phyloP scores from a whole-genome alignment of 2,329 filamentous ascomycete species.

The Lasiodiplodia sp. region DNA sequence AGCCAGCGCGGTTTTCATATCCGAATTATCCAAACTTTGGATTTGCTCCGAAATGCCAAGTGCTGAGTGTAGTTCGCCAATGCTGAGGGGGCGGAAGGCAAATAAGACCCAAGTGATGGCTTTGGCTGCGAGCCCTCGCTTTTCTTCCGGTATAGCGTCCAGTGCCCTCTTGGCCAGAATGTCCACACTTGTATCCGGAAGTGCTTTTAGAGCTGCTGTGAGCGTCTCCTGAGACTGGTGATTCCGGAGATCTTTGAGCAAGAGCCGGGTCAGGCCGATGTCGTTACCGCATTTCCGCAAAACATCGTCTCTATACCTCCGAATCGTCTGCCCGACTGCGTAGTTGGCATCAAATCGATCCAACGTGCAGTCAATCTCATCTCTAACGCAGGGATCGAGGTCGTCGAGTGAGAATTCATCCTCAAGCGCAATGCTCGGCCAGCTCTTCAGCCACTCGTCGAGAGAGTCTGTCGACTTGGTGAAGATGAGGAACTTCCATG shows the following conservation, averaged over 20 bases:
- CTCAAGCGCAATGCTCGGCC: not conserved
- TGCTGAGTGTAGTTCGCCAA: not conserved
- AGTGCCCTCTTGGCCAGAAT: not conserved
- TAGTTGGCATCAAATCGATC: not conserved
- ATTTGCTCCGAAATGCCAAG: not conserved
- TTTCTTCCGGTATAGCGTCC: not conserved
- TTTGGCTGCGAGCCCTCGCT: not conserved
- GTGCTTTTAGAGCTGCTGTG: not conserved
- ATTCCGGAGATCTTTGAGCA: not conserved
- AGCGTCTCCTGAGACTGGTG: not conserved
- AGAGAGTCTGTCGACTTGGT: conserved; percentile 1
- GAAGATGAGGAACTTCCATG: conserved; percentile 4
- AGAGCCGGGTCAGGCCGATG: not conserved
- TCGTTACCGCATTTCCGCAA: not conserved
- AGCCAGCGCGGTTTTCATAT: not conserved
- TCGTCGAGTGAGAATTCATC: not conserved
- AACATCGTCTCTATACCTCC: not conserved
- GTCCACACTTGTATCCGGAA: not conserved
- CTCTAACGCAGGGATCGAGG: not conserved
- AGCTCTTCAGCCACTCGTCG: conserved; percentile 5
- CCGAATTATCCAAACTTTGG: not conserved
- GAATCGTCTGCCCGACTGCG: not conserved
- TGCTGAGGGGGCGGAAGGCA: not conserved
- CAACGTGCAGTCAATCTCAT: not conserved
- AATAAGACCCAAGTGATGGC: not conserved